A percentile compares a stretch with the other conserved stretches of the same genome.
Conservation (phyloP, 2,329 filamentous ascomycete genomes). For the Elsinoe australis region DNA sequence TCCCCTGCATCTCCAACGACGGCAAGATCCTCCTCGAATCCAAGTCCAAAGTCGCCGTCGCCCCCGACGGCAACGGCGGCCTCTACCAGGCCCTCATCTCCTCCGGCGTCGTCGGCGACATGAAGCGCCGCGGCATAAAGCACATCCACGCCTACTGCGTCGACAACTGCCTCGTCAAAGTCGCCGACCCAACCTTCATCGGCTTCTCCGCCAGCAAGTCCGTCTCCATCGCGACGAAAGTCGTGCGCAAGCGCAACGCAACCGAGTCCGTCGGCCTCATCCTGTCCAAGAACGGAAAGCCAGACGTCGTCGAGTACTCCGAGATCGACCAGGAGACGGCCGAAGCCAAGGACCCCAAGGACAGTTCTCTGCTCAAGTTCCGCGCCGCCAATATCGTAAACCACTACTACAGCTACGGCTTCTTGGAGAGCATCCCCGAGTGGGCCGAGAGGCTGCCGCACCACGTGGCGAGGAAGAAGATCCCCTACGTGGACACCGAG, state of each 20-base stretch:
- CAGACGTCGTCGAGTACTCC: conserved; percentile 96
- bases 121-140: conserved; percentile 80
- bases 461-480: conserved; percentile 98
- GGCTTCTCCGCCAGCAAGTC: conserved; percentile 82
- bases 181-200: conserved; percentile 93
- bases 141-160: conserved; percentile 98
- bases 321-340: conserved; percentile 89
- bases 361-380: conserved; percentile 81
- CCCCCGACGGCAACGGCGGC: conserved; percentile 93
- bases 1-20: conserved; percentile 95
- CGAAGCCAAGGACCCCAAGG: conserved; percentile 75
- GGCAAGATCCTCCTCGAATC: conserved; percentile 92
- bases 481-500: conserved; percentile 63
- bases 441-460: conserved; percentile 85
- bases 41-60: conserved; percentile 85
- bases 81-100: conserved; percentile 86
- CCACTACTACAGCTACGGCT: conserved; percentile 96
- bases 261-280: conserved; percentile 95
- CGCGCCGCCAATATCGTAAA: conserved; percentile 98
- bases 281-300: conserved; percentile 87
- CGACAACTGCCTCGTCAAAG: conserved; percentile 97
- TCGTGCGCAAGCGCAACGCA: conserved; percentile 95
- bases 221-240: conserved; percentile 96
- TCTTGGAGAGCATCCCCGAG: conserved; percentile 80
- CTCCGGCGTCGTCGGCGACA: conserved; percentile 74